Evolutionary conservation across 2,329 filamentous ascomycete genomes (phyloP).

Genomic region (Ascomycota sp.): DNA sequence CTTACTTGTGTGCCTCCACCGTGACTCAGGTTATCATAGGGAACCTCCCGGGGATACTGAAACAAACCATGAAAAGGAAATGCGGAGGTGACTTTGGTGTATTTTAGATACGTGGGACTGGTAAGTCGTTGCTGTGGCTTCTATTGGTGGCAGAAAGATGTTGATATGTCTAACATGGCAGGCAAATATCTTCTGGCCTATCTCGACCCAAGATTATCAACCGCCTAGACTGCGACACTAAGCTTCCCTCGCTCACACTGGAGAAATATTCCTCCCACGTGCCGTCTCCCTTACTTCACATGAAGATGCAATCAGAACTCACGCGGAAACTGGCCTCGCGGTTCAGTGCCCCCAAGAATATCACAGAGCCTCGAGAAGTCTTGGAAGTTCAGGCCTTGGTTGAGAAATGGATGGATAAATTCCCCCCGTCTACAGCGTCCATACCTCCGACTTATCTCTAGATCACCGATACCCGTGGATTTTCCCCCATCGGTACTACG

Average conservation of each 20-base stretch:
- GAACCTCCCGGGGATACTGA: slow-evolving; percentile 5
- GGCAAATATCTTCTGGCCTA: slow-evolving; percentile 15
- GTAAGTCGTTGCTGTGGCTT: slow-evolving; percentile 4
- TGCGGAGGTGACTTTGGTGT: slow-evolving; percentile 12
- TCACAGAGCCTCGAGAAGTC: slow-evolving; percentile 9
- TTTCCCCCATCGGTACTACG: slow-evolving; percentile 23
- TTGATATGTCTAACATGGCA: slow-evolving; percentile 1
- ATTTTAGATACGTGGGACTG: slow-evolving; percentile 14
- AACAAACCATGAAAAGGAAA: slow-evolving; percentile 11
- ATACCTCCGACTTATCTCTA: slow-evolving; percentile 17
- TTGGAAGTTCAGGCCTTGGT: slow-evolving; percentile 10
- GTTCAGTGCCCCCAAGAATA: slow-evolving; percentile 9
- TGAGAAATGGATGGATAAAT: slow-evolving; percentile 18
- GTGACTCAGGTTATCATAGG: slow-evolving; percentile 7
- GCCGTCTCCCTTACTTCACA: slow-evolving; percentile 10
- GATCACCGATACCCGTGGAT: slow-evolving; percentile 19
- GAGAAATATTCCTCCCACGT: slow-evolving; percentile 5
- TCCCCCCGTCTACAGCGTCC: slow-evolving; percentile 20
- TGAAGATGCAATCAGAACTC: slow-evolving; percentile 11
- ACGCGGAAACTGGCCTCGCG: slow-evolving; percentile 6
- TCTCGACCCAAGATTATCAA: slow-evolving; percentile 11
- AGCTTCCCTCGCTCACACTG: slow-evolving; percentile 10
- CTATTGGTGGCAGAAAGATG: no score
- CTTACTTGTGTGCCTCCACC: neutral
- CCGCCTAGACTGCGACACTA: slow-evolving; percentile 8